These are phyloP conservation scores for Verticillium isaacii DNA, from an alignment of 2,329 filamentous ascomycete genomes.

Conservation along the genomic window DNA sequence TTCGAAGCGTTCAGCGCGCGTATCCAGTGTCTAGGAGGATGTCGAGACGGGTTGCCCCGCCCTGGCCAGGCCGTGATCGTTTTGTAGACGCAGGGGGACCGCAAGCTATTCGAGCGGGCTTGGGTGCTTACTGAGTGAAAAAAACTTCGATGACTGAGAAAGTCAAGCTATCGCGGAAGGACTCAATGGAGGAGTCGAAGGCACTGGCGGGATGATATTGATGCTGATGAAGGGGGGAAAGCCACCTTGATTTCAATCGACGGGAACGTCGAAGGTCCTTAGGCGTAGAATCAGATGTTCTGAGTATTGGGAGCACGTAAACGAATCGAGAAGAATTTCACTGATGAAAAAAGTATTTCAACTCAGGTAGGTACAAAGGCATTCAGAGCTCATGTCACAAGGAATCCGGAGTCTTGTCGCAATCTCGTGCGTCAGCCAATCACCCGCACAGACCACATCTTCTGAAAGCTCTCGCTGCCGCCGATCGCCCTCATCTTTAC, in stretches of 20 bases:
- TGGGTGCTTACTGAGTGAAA: no score
- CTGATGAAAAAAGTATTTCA: neutral
- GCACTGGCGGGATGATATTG: no score
- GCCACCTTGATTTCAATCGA: no score
- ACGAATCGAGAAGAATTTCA: neutral
- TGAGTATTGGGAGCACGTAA: neutral
- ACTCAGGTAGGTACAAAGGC: neutral
- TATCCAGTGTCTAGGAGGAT: no score
- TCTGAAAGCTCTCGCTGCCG: neutral
- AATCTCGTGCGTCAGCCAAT: neutral
- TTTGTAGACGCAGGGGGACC: neutral
- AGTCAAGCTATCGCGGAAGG: no score
- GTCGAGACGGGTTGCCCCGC: no score
- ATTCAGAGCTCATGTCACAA: neutral
- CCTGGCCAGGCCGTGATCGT: no score
- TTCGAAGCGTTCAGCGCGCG: neutral
- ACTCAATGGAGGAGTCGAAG: no score
- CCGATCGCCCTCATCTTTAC: neutral
- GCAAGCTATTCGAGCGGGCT: neutral
- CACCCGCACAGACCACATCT: neutral
- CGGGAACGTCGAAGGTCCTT: no score
- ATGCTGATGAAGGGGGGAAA: no score
- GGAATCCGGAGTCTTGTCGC: neutral
- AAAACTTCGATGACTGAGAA: neutral
- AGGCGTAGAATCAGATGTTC: no score